Percentiles rank a stretch among this genome's conserved stretches.
phyloP scores from a whole-genome alignment of 768 basidiomycete species.

The Leccinum ochraceum region DNA sequence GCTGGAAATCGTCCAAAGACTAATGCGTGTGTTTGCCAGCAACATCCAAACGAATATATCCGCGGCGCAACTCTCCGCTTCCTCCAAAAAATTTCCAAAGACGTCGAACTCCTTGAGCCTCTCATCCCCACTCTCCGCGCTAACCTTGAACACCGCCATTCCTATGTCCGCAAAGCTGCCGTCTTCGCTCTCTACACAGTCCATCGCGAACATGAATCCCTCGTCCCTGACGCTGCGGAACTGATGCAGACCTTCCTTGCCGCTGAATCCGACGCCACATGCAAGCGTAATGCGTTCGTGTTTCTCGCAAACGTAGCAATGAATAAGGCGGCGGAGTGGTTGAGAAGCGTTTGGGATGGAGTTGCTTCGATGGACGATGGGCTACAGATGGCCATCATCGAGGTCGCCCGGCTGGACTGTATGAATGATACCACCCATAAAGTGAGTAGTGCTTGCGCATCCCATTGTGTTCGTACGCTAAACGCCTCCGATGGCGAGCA shows the following conservation, averaged over 20 bases:
- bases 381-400: conserved; percentile 94
- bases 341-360: conserved; percentile 81
- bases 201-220: conserved; percentile 90
- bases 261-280: conserved; percentile 94
- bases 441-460: conserved; percentile 45
- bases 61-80: conserved; percentile 97
- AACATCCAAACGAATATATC: conserved; percentile 99
- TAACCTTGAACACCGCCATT: conserved; percentile 96
- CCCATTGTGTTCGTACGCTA: conserved; percentile 6
- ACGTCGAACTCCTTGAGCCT: conserved; percentile 92
- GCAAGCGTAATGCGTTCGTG: conserved; percentile 96
- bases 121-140: conserved; percentile 90
- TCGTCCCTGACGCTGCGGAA: conserved; percentile 96
- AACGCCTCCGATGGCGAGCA: conserved; percentile 30
- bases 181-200: conserved; percentile 96
- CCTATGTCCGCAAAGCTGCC: conserved; percentile 97
- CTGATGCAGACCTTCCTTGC: conserved; percentile 95
- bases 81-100: conserved; percentile 92
- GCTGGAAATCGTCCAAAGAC: background rate
- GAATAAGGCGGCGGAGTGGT: conserved; percentile 89
- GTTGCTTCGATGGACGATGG: conserved; percentile 84
- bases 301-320: conserved; percentile 87
- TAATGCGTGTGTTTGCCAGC: conserved; percentile 45
- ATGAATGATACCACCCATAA: conserved; percentile 80
- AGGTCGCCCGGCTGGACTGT: conserved; percentile 89